Base-by-base conservation (phyloP, 2,329 filamentous ascomycete species). In the Aureobasidium uvarum region DNA sequence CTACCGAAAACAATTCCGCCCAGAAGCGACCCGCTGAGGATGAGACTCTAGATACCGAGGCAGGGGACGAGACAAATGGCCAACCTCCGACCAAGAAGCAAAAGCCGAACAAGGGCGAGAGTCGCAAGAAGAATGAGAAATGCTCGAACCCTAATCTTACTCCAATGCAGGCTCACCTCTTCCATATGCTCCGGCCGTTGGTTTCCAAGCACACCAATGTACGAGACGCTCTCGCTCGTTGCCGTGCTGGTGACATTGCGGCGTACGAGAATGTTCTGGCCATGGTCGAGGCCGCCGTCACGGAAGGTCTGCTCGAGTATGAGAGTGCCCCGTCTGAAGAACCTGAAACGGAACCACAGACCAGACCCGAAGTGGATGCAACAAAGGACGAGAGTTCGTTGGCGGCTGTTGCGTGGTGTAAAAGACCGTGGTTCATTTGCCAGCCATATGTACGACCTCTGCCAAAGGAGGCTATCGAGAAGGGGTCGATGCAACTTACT, bases 111-210 rank as follows among this genome's bases (percentile, higher is more conserved):
- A 67, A 78, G 78, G 55, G 77, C 79, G 63, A 76, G 76, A 51
- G 73, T 66, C 68, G 78, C 78, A 63, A 80, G 81, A 81, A 81
- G 68, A 69, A 71, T 14, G 78, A 79, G 67, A 76, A 79, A 69
- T 72, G 85, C 79, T 75, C 74, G 3, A 83, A 84, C 28, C 81
- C 74, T 5, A 67, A 95, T 75, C 81, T 96, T 55, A 82, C 85
- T 13, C 87, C 87, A 39, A 91, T 97, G 83, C 93, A 98, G 76
- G 87, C 92, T 0, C 95, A 99, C 76, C 85, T 97, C 50, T 99
- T 99, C 81, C 90, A 96, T 75, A 84, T 99, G 31, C 84, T 98
- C 25, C 86, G 94, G 18, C 88, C 94, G 38, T 84, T 98, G 28
- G 87, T 99, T 39, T 82, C 87, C 2, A 84, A 83, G 68, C 90